phyloP scores from a whole-genome alignment of 2,329 filamentous ascomycete genomes.

The Stagonosporopsis chrysanthemi region DNA sequence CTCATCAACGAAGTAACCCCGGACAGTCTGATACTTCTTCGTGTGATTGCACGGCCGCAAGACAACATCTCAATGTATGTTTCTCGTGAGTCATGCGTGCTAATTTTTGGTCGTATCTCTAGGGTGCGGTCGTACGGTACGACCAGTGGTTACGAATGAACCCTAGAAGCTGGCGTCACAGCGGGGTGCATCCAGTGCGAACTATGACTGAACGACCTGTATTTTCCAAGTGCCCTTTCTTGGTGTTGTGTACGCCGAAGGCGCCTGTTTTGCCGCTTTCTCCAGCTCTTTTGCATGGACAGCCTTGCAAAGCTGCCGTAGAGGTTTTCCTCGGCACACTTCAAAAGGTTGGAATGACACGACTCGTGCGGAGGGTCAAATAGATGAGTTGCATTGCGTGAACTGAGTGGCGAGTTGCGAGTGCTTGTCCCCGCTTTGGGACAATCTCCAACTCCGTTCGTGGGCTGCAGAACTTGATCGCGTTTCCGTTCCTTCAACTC shows the following conservation, averaged over 20 bases:
- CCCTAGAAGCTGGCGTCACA: not conserved
- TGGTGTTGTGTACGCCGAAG: not conserved
- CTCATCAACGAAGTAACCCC: not conserved
- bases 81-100: not conserved
- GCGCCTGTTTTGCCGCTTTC: too few species aligned
- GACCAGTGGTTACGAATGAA: not conserved
- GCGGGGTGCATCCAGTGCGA: not conserved
- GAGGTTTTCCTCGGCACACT: not conserved
- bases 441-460: constrained; percentile 4
- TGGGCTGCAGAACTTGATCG: not conserved
- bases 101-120: not conserved
- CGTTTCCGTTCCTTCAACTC: not conserved
- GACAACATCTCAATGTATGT: not conserved
- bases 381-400: not conserved
- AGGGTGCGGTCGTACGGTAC: not conserved
- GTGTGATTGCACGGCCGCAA: not conserved
- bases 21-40: too few species aligned
- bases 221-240: not conserved
- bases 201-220: not conserved
- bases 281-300: constrained; percentile 5
- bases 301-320: too few species aligned
- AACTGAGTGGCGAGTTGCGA: constrained; percentile 1
- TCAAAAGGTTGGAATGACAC: not conserved
- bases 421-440: constrained; percentile 15
- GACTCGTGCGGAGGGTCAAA: not conserved